Evolutionary conservation across 2,329 filamentous ascomycete genomes (phyloP).

Genomic region (Fusarium sp.): DNA sequence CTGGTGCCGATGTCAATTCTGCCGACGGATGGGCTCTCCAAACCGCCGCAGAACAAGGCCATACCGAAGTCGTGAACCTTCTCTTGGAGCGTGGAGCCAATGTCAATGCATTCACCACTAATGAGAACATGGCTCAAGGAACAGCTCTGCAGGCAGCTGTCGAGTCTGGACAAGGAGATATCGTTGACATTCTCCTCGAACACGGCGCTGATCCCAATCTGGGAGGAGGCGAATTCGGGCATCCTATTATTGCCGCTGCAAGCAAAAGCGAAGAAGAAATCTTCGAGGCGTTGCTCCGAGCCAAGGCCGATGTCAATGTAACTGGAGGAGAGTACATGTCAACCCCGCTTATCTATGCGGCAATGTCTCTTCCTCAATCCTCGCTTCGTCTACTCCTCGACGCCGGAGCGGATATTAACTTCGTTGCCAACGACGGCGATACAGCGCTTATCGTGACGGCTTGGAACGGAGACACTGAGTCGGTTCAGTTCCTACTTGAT

Average conservation of each 20-base stretch:
- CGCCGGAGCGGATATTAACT: slow-evolving; percentile 57
- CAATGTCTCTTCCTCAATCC: slow-evolving; percentile 52
- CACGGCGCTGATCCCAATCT: slow-evolving; percentile 57
- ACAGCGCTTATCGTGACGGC: slow-evolving; percentile 59
- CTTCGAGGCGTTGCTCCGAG: slow-evolving; percentile 54
- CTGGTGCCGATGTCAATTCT: slow-evolving; percentile 55
- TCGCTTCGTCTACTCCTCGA: slow-evolving; percentile 54
- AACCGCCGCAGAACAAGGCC: slow-evolving; percentile 55
- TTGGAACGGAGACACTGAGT: slow-evolving; percentile 48
- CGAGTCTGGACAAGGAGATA: slow-evolving; percentile 54
- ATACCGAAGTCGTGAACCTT: slow-evolving; percentile 54
- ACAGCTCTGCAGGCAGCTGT: slow-evolving; percentile 60
- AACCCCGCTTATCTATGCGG: slow-evolving; percentile 58
- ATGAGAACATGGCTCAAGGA: slow-evolving; percentile 50
- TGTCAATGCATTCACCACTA: slow-evolving; percentile 52
- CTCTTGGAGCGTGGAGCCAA: slow-evolving; percentile 56
- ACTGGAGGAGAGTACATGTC: slow-evolving; percentile 54
- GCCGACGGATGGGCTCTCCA: slow-evolving; percentile 58
- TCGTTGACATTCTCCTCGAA: slow-evolving; percentile 57
- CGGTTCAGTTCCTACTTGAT: slow-evolving; percentile 27
- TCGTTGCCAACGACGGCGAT: slow-evolving; percentile 54
- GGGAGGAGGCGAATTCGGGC: slow-evolving; percentile 53
- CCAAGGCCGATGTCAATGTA: slow-evolving; percentile 56
- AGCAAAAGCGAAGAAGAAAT: slow-evolving; percentile 55
- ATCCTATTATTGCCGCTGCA: slow-evolving; percentile 58